Evolutionary conservation across 2,329 filamentous ascomycete species (phyloP).

Genomic region (Chlorencoelia australis): DNA sequence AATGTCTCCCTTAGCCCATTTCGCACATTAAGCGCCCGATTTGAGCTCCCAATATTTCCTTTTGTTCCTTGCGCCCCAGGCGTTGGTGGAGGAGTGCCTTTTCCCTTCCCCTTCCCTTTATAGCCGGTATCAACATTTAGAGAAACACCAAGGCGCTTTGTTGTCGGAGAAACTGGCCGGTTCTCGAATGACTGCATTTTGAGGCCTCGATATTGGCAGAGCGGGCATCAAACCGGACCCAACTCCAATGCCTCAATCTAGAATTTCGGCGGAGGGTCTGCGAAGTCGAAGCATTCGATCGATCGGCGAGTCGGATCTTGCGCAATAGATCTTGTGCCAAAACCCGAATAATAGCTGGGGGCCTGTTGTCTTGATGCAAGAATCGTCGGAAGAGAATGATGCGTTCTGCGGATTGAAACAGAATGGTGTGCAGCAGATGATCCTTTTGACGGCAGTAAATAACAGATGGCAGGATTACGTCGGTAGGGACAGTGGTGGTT

Average conservation of each 20-base stretch:
- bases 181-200: conserved; percentile 24
- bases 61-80: conserved; percentile 16
- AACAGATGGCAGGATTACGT: too few species aligned
- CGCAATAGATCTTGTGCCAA: not conserved
- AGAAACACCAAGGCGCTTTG: conserved; percentile 22
- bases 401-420: too few species aligned
- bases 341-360: not conserved
- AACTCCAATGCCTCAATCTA: not conserved
- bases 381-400: not conserved
- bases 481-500: too few species aligned
- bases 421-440: too few species aligned
- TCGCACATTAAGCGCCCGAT: conserved; percentile 21
- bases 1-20: conserved; percentile 23
- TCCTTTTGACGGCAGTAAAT: too few species aligned
- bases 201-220: conserved; percentile 9
- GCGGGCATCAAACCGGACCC: conserved; percentile 8
- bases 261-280: not conserved
- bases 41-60: conserved; percentile 18
- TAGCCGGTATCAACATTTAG: conserved; percentile 24
- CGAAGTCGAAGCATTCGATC: not conserved
- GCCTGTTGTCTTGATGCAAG: not conserved
- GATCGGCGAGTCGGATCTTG: too few species aligned
- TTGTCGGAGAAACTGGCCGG: conserved; percentile 14
- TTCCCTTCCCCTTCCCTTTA: conserved; percentile 18
- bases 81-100: conserved; percentile 21